Conservation (phyloP, 257 asterid species). For the Nemophila menziesii region DNA sequence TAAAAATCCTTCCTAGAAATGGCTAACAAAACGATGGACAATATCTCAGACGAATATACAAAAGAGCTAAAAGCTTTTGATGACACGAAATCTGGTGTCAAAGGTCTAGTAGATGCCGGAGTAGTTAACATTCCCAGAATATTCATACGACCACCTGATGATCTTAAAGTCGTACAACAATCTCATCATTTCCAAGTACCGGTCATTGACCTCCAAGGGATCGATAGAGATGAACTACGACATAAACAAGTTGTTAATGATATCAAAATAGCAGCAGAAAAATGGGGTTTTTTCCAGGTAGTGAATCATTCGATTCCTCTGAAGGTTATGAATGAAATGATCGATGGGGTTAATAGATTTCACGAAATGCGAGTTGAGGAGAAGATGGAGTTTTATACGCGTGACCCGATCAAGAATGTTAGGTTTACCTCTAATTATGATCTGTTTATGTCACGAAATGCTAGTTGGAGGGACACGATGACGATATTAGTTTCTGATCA, state of each 20-base stretch:
- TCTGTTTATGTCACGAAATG: background rate
- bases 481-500: background rate
- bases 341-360: constrained; percentile 5
- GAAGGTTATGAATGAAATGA: background rate
- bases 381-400: constrained; percentile 8
- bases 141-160: constrained; percentile 1
- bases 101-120: constrained; percentile 11
- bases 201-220: background rate
- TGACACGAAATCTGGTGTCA: constrained; percentile 10
- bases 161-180: background rate
- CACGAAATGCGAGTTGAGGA: constrained; percentile 11
- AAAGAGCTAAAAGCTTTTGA: constrained; percentile 11
- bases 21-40: too few species aligned
- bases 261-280: constrained; percentile 9
- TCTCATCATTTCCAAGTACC: constrained; percentile 3
- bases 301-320: constrained; percentile 13
- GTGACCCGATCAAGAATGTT: background rate
- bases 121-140: constrained; percentile 7
- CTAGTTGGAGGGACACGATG: constrained; percentile 5
- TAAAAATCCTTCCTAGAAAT: too few species aligned
- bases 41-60: constrained; percentile 3
- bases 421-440: background rate
- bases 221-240: background rate
- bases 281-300: constrained; percentile 14
- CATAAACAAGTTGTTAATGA: constrained; percentile 5